phyloP scores from a whole-genome alignment of 108 stramenopile genomes.

The Craspedostauros australis region DNA sequence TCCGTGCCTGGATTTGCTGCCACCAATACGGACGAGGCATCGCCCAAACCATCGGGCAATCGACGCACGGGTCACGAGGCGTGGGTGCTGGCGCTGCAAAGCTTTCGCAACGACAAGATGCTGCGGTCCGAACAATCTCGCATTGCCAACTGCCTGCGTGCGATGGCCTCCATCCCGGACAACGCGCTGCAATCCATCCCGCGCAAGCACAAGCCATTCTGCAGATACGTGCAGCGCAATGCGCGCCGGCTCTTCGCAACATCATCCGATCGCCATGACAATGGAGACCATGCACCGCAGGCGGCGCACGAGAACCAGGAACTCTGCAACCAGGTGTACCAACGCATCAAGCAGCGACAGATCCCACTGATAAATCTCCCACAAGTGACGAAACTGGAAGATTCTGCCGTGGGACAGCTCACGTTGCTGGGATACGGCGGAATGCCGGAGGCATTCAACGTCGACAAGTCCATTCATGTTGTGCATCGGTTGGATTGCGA shows the following conservation, averaged over 20 bases:
- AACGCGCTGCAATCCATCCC: too few species aligned
- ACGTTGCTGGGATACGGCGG: slow-evolving; percentile 30
- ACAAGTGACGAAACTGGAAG: slow-evolving; percentile 38
- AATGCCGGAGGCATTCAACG: background rate
- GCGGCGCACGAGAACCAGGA: background rate
- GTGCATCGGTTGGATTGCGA: slow-evolving; percentile 78
- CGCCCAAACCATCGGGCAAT: slow-evolving; percentile 1
- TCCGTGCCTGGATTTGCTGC: slow-evolving; percentile 67
- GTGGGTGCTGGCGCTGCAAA: slow-evolving; percentile 48
- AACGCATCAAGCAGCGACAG: slow-evolving; percentile 29
- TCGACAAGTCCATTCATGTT: slow-evolving; percentile 17
- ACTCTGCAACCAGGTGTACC: slow-evolving; percentile 9
- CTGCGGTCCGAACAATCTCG: too few species aligned
- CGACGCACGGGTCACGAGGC: slow-evolving; percentile 50
- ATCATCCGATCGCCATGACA: too few species aligned
- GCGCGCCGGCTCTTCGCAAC: slow-evolving; percentile 33
- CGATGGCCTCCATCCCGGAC: too few species aligned
- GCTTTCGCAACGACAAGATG: slow-evolving; percentile 11
- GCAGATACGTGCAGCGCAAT: slow-evolving; percentile 43
- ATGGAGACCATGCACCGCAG: too few species aligned
- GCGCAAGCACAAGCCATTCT: slow-evolving; percentile 44
- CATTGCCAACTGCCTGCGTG: too few species aligned
- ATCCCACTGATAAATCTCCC: slow-evolving; percentile 41
- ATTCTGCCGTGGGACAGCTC: slow-evolving; percentile 68
- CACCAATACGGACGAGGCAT: background rate